These are phyloP conservation scores for Aspergillus tamarii DNA, from an alignment of 2,329 filamentous ascomycete genomes.

Conservation along the genomic window DNA sequence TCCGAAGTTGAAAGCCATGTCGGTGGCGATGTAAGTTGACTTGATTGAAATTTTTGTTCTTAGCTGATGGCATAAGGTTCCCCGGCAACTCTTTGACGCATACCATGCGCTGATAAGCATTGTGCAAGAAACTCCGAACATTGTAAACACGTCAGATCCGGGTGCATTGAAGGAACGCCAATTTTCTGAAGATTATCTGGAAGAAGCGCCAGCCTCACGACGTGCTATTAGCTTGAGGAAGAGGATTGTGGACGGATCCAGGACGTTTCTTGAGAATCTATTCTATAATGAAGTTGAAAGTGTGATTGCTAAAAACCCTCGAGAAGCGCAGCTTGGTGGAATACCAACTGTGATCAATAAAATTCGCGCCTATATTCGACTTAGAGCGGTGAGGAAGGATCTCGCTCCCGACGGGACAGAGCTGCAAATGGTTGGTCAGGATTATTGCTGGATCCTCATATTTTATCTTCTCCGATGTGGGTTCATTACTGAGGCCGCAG, in stretches of 20 bases:
- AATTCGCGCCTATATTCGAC: slow-evolving; percentile 86
- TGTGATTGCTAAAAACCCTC: slow-evolving; percentile 78
- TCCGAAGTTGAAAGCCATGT: slow-evolving; percentile 72
- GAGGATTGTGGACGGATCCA: slow-evolving; percentile 78
- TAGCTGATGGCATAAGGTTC: slow-evolving; percentile 55
- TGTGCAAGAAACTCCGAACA: slow-evolving; percentile 69
- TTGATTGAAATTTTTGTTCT: slow-evolving; percentile 7
- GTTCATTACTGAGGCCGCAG: slow-evolving; percentile 78
- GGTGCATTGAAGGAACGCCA: slow-evolving; percentile 73
- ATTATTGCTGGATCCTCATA: slow-evolving; percentile 91
- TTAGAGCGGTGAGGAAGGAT: slow-evolving; percentile 78
- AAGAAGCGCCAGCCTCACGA: slow-evolving; percentile 69
- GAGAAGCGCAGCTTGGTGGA: slow-evolving; percentile 86
- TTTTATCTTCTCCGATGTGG: slow-evolving; percentile 90
- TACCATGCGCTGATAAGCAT: slow-evolving; percentile 82
- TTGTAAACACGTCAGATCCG: slow-evolving; percentile 62
- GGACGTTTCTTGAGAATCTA: slow-evolving; percentile 75
- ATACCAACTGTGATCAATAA: slow-evolving; percentile 86
- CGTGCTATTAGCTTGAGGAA: slow-evolving; percentile 71
- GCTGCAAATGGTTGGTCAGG: slow-evolving; percentile 76
- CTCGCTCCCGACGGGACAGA: slow-evolving; percentile 79
- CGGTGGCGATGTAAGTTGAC: slow-evolving; percentile 61
- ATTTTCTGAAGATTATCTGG: slow-evolving; percentile 75
- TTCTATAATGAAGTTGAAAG: slow-evolving; percentile 79
- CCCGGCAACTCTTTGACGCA: slow-evolving; percentile 75